These are phyloP conservation scores for Wickerhamiella australiensis DNA, from an alignment of 805 yeast genomes.

Conservation along the genomic window DNA sequence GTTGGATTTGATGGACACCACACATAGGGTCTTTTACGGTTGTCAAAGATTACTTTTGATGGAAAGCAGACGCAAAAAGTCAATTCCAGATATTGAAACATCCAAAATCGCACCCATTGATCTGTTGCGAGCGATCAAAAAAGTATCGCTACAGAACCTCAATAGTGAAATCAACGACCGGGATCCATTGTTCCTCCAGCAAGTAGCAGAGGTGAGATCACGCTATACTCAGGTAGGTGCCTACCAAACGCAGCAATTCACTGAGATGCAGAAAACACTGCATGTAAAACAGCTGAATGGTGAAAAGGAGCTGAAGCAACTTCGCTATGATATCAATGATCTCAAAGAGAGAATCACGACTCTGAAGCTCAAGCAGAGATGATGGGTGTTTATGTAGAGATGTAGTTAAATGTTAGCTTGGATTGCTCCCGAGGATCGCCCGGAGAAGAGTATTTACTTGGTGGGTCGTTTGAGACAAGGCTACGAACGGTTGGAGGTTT, in stretches of 20 bases:
- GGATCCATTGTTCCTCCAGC: slow-evolving; percentile 17
- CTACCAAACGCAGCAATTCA: slow-evolving; percentile 7
- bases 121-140: slow-evolving; percentile 13
- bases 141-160: slow-evolving; percentile 13
- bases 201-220: slow-evolving; percentile 12
- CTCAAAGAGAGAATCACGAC: slow-evolving; percentile 17
- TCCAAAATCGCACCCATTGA: slow-evolving; percentile 8
- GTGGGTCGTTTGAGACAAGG: neutral
- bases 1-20: slow-evolving; percentile 67
- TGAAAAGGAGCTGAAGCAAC: slow-evolving; percentile 8
- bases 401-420: neutral
- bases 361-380: slow-evolving; percentile 30
- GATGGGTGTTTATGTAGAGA: neutral
- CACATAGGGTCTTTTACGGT: slow-evolving; percentile 74
- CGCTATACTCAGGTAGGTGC: slow-evolving; percentile 2
- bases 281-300: neutral
- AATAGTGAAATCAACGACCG: slow-evolving; percentile 11
- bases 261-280: neutral
- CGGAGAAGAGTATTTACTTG: too few relatives aligned
- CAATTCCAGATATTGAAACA: neutral
- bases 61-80: slow-evolving; percentile 17
- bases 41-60: slow-evolving; percentile 41
- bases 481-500: too few relatives aligned
- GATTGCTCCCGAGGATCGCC: too few relatives aligned
- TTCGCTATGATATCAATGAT: slow-evolving; percentile 10